Conservation (phyloP, 371 early-diverging fungal species). For the Homolaphlyctis polyrhiza region DNA sequence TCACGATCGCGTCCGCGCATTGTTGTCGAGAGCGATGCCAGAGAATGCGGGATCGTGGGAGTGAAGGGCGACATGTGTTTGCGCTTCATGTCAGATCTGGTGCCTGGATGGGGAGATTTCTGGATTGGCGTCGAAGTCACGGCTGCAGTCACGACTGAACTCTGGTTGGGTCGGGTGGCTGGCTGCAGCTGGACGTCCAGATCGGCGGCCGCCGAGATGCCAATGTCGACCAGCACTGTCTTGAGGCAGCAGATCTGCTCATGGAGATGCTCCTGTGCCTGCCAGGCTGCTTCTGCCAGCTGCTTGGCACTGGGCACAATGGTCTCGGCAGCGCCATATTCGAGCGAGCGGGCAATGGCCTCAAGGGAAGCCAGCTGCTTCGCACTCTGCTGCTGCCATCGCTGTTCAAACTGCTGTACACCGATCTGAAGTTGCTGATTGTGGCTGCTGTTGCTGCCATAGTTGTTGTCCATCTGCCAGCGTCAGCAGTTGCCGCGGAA, state of each 20-base stretch:
- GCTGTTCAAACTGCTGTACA: neutral
- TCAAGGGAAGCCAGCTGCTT: neutral
- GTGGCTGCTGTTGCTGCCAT: neutral
- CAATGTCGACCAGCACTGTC: neutral
- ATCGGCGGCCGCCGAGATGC: neutral
- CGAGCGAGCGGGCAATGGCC: neutral
- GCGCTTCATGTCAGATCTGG: neutral
- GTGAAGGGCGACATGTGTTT: neutral
- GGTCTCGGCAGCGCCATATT: neutral
- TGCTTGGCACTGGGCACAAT: neutral
- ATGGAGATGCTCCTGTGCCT: neutral
- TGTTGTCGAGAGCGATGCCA: neutral
- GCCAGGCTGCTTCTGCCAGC: neutral
- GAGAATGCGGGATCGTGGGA: neutral
- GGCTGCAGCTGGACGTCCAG: neutral
- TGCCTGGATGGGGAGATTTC: neutral
- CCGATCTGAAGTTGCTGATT: neutral
- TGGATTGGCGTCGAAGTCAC: neutral
- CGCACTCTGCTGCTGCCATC: neutral
- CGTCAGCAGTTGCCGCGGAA: no score
- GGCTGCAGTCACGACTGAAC: neutral
- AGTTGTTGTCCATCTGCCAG: no score
- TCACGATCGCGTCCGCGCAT: no score
- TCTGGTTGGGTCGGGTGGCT: neutral
- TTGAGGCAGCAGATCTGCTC: conserved; percentile 1